Conservation (phyloP, 2,329 filamentous ascomycete species). For the Venturiaceae sp. region DNA sequence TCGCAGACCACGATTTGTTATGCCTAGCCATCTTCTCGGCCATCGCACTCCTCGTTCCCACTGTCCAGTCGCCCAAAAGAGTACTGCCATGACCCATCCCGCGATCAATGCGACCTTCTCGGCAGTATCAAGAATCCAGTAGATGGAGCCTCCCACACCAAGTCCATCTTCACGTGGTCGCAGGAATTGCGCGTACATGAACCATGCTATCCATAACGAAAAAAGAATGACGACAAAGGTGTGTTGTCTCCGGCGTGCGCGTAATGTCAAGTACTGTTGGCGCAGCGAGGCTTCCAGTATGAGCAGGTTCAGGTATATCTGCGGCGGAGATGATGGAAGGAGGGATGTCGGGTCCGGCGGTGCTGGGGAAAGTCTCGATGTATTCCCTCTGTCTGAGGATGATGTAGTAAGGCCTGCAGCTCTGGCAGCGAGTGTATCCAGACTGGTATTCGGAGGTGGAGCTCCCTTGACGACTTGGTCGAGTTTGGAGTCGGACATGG, state of each 20-base stretch:
- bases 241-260: slow-evolving; percentile 80
- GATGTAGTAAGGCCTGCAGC: slow-evolving; percentile 5
- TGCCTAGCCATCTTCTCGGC: slow-evolving; percentile 82
- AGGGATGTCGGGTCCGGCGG: slow-evolving; percentile 63
- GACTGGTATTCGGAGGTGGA: slow-evolving; percentile 51
- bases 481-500: slow-evolving; percentile 54
- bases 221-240: slow-evolving; percentile 83
- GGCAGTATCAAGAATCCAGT: slow-evolving; percentile 86
- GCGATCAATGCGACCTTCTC: slow-evolving; percentile 90
- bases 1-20: slow-evolving; percentile 81
- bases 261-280: slow-evolving; percentile 83
- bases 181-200: slow-evolving; percentile 84
- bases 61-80: slow-evolving; percentile 92
- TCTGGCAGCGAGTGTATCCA: slow-evolving; percentile 26
- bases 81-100: slow-evolving; percentile 72
- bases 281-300: slow-evolving; percentile 93
- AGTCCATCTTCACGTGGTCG: slow-evolving; percentile 92
- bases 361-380: slow-evolving; percentile 27
- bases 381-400: slow-evolving; percentile 11
- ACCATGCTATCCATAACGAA: slow-evolving; percentile 69
- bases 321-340: slow-evolving; percentile 81
- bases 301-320: slow-evolving; percentile 96
- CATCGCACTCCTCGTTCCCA: slow-evolving; percentile 93
- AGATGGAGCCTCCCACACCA: slow-evolving; percentile 85
- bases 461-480: slow-evolving; percentile 92